Evolutionary conservation across 768 basidiomycete species (phyloP), one percentile per base, ranked within the genome.

Genomic region (Dictyophora rubrovolvata): DNA sequence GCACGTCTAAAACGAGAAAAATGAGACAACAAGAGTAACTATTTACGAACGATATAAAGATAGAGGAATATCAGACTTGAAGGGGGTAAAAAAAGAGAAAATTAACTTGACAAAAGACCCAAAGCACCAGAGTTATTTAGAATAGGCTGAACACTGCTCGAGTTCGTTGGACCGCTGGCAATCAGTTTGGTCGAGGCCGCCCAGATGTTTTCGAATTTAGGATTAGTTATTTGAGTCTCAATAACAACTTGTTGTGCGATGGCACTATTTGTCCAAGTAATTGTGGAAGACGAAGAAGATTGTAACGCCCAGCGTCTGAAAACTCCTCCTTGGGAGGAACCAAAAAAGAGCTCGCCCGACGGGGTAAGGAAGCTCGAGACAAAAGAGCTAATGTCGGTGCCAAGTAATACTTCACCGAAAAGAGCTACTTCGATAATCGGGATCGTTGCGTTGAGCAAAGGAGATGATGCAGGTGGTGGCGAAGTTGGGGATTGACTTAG

Each of bases 391-490:
- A 83, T 66, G 65, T 86, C 84, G 2, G 75, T 62, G 17, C 77
- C 73, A 14, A 67, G 64, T 21, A 59, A 52, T 22, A 86, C 67
- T 14, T 76, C 71, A 6, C 84, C 85, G 65, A 86, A 85, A n/a
- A 86, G 65, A 1, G 82, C 83, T 3, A 84, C 80, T 68, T 85
- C 84, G 36, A 87, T 65, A 1, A 70, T 61, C 21, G 83, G 85
- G 49, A 86, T 70, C 11, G 73, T 62, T 2, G 74, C 71, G 54
- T 70, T 65, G 56, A 70, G 74, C 5, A 82, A 69, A 14, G 68
- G 46, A 10, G 79, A 73, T 22, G 71, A 64, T 18, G 69, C 69
- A 4, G 71, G 63, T 3, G 81, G 79, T 8, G 81, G 78, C 11
- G 70, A 67, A 14, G 71, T 69, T 10, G 69, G 64, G 16, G 68